These are phyloP conservation scores for Olyra latifolia DNA, from an alignment of 176 grass and related monocot genomes.

Conservation along the genomic window DNA sequence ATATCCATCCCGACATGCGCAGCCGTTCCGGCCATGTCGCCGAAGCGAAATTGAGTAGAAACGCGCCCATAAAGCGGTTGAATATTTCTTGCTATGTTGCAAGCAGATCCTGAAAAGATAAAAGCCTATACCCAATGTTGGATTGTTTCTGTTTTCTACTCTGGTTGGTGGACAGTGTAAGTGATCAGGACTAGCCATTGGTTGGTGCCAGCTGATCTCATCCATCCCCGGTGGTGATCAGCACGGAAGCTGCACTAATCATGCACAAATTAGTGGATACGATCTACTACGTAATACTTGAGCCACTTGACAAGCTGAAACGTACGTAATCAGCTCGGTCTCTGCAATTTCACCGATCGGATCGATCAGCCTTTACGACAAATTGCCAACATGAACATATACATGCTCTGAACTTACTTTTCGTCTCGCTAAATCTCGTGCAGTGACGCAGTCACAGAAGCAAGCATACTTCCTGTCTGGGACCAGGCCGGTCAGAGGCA, in stretches of 20 bases:
- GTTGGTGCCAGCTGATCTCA: not conserved
- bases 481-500: slow-evolving; percentile 19
- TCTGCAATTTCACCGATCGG: not conserved
- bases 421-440: not conserved
- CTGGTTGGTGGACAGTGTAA: slow-evolving; percentile 1
- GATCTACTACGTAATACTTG: not conserved
- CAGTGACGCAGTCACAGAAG: not conserved
- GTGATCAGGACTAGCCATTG: not conserved
- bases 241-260: not conserved
- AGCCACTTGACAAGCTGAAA: not conserved
- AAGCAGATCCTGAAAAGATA: not conserved
- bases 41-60: not conserved
- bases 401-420: not conserved
- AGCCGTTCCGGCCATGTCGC: too few relatives aligned
- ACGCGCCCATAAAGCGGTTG: not conserved
- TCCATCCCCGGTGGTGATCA: not conserved
- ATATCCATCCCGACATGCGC: too few relatives aligned
- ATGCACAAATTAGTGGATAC: too few relatives aligned
- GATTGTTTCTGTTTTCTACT: not conserved
- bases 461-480: not conserved
- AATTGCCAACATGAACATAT: too few relatives aligned
- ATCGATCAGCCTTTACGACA: not conserved
- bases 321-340: slow-evolving; percentile 8
- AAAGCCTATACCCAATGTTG: not conserved
- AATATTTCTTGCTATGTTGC: not conserved